Conservation (phyloP, 164 flowering plant species). For the Nymphaea thermarum region DNA sequence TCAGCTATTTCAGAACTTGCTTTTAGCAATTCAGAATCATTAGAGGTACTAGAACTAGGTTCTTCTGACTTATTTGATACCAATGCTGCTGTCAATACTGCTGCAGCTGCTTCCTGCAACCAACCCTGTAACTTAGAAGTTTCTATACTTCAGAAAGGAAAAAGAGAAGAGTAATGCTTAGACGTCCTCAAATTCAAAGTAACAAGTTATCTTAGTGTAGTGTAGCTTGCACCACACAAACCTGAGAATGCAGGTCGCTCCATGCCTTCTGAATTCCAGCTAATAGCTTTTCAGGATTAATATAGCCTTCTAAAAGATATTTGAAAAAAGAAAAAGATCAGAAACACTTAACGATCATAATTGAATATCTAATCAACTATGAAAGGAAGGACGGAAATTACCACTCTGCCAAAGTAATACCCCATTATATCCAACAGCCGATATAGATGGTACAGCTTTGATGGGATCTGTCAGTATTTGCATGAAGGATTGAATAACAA, state of each 20-base stretch:
- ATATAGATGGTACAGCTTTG: slow-evolving; percentile 48
- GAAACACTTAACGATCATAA: background rate
- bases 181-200: too few species aligned
- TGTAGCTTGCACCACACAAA: slow-evolving; percentile 4
- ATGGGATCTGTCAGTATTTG: slow-evolving; percentile 52
- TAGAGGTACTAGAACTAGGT: slow-evolving; percentile 20
- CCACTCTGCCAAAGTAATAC: slow-evolving; percentile 55
- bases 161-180: background rate
- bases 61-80: slow-evolving; percentile 35
- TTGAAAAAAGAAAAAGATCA: slow-evolving; percentile 1
- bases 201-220: background rate
- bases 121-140: background rate
- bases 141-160: too few species aligned
- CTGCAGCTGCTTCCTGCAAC: slow-evolving; percentile 66
- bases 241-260: slow-evolving; percentile 71
- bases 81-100: slow-evolving; percentile 49
- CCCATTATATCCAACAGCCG: slow-evolving; percentile 72
- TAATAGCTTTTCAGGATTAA: slow-evolving; percentile 44
- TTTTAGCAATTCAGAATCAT: slow-evolving; percentile 12
- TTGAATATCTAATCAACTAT: too few species aligned
- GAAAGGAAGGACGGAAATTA: slow-evolving; percentile 11
- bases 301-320: slow-evolving; percentile 43
- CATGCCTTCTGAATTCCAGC: slow-evolving; percentile 58
- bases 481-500: background rate
- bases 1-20: slow-evolving; percentile 27